Conservation (phyloP, 805 yeast genomes). For the Alloascoidea africana region DNA sequence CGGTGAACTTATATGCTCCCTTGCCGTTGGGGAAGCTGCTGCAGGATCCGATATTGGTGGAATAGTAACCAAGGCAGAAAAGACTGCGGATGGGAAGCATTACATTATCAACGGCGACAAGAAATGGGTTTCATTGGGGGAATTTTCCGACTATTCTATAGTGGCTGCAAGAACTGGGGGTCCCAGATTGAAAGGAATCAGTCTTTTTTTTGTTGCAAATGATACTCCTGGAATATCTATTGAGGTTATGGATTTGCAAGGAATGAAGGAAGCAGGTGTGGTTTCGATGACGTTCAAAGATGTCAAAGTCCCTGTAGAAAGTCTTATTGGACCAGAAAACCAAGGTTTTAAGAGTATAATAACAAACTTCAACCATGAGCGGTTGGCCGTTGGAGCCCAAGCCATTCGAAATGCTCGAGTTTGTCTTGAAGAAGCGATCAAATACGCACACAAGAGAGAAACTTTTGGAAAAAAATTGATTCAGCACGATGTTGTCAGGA, state of each 20-base stretch:
- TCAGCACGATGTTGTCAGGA: slow-evolving; percentile 24
- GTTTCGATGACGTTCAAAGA: slow-evolving; percentile 26
- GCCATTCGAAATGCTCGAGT: slow-evolving; percentile 22
- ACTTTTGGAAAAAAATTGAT: slow-evolving; percentile 25
- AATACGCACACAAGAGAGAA: slow-evolving; percentile 24
- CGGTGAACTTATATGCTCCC: slow-evolving; percentile 23
- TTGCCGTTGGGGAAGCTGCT: slow-evolving; percentile 28
- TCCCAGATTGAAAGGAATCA: slow-evolving; percentile 21
- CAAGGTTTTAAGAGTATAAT: slow-evolving; percentile 25
- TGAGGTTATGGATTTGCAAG: slow-evolving; percentile 23
- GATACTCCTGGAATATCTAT: slow-evolving; percentile 19
- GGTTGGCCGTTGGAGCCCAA: slow-evolving; percentile 23
- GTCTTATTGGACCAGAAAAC: slow-evolving; percentile 23
- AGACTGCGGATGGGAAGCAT: slow-evolving; percentile 22
- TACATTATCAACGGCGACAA: slow-evolving; percentile 24
- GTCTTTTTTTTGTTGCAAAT: slow-evolving; percentile 21
- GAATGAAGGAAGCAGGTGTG: slow-evolving; percentile 25
- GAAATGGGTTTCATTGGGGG: slow-evolving; percentile 30
- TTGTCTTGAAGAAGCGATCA: slow-evolving; percentile 21
- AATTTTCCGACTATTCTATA: slow-evolving; percentile 25
- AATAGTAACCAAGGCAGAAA: slow-evolving; percentile 21
- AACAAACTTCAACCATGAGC: slow-evolving; percentile 28
- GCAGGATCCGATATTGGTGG: slow-evolving; percentile 29
- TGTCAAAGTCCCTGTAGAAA: slow-evolving; percentile 24
- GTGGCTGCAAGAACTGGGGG: slow-evolving; percentile 29